Evolutionary conservation across 306 rosid genomes (phyloP), one percentile per base, ranked within the genome.

Genomic region (Neltuma alba): DNA sequence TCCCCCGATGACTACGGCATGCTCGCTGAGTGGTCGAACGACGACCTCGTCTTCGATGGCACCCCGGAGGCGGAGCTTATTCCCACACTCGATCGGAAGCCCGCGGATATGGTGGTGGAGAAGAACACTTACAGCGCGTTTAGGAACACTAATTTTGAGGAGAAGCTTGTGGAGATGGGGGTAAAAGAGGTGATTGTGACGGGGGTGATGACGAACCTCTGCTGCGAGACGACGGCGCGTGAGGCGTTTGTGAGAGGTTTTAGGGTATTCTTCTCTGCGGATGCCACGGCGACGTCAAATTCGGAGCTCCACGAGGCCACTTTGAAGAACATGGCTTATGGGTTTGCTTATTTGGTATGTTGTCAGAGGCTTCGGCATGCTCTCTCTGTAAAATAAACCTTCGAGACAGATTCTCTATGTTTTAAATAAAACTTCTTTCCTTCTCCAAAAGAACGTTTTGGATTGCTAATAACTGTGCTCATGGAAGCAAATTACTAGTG

Each of bases 221-320:
- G 93, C 85, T 92, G 96, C 14, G 97, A 92, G 77, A 92, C 93
- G 63, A 92, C 90, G 47, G 86, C 97, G 86, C 96, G 97, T 69
- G 96, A 88, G 1, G 96, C 91, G 0, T 90, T 92, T 13, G 16
- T 83, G 1, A 88, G 86, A 79, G 97, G 92, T 1, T 89, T 84
- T 25, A 86, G 93, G 36, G 97, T 90, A 13, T 92, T 90, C 79
- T 92, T 90, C 83, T 90, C 93, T 0, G 80, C 88, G 0, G 94
- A 92, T 54, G 92, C 97, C 0, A 90, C 94, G 0, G 93, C 89
- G 14, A 90, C 97, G 15, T 76, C 75, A 16, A 65, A 85, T 60
- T 0, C 3, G 10, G 96, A 89, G 58, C 83, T 92, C 61, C 97
- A 92, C 4, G 91, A 89, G 23, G 86, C 96, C n/a, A 83, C 96